phyloP scores from a whole-genome alignment of 1,284 basidiomycete species.

The Boletellus deceptivus region DNA sequence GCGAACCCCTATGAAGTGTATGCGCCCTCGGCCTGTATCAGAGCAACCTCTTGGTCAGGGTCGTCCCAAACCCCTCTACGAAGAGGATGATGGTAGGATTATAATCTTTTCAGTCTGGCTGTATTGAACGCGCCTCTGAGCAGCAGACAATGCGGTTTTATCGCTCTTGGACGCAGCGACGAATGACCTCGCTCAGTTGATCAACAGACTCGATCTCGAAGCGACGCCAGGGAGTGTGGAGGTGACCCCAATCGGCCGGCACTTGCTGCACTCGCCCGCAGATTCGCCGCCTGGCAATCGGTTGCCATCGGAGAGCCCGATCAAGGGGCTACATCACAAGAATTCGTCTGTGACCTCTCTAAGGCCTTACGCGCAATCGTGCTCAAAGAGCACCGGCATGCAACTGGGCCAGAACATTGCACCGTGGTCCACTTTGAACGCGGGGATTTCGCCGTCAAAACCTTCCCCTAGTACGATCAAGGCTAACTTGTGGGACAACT shows the following conservation, averaged over 20 bases:
- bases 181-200: slow-evolving; percentile 71
- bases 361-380: slow-evolving; percentile 56
- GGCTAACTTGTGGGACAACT: slow-evolving; percentile 5
- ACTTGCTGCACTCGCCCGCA: not conserved
- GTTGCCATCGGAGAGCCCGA: slow-evolving; percentile 38
- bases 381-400: slow-evolving; percentile 27
- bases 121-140: slow-evolving; percentile 8
- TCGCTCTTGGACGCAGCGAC: slow-evolving; percentile 73
- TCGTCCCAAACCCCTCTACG: slow-evolving; percentile 51
- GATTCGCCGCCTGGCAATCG: slow-evolving; percentile 1
- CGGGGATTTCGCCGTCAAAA: slow-evolving; percentile 47
- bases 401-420: slow-evolving; percentile 59
- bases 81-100: slow-evolving; percentile 45
- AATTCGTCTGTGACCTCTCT: slow-evolving; percentile 55
- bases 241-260: slow-evolving; percentile 39
- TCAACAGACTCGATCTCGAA: slow-evolving; percentile 71
- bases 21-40: slow-evolving; percentile 56
- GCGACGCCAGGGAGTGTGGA: slow-evolving; percentile 63
- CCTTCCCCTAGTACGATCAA: slow-evolving; percentile 21
- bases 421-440: slow-evolving; percentile 56
- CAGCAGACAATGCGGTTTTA: slow-evolving; percentile 48
- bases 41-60: slow-evolving; percentile 57
- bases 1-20: slow-evolving; percentile 52
- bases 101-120: not conserved
- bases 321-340: slow-evolving; percentile 39